These are phyloP conservation scores for Fusarium nematophilum DNA, from an alignment of 2,329 filamentous ascomycete genomes.

Conservation along the genomic window DNA sequence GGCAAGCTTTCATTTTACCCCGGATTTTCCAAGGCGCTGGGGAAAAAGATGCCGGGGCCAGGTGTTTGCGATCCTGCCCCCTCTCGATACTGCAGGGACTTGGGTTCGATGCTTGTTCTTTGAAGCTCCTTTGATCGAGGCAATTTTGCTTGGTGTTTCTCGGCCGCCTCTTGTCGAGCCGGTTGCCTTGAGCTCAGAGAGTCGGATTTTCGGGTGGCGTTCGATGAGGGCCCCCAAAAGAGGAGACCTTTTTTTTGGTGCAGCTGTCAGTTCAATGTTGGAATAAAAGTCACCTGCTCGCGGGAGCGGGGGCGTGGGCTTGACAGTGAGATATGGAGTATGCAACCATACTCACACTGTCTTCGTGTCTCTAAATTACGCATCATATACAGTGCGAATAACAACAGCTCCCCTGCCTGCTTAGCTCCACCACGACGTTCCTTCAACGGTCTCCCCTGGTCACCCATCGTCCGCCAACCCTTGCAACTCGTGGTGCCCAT, in stretches of 20 bases:
- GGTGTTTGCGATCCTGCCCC: slow-evolving; percentile 30
- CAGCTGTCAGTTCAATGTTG: slow-evolving; percentile 10
- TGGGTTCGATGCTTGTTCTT: slow-evolving; percentile 1
- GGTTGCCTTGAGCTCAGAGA: slow-evolving; percentile 26
- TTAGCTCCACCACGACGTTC: slow-evolving; percentile 5
- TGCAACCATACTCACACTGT: slow-evolving; percentile 8
- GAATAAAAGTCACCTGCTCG: slow-evolving; percentile 32
- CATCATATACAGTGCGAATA: background rate
- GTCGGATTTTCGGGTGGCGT: slow-evolving; percentile 23
- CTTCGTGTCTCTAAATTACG: accelerated
- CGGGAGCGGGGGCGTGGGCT: slow-evolving; percentile 22
- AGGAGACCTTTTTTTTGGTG: background rate
- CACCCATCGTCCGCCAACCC: slow-evolving; percentile 9
- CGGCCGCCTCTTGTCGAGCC: background rate
- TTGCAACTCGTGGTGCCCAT: slow-evolving; percentile 26
- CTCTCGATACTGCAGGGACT: slow-evolving; percentile 32
- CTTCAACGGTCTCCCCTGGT: background rate
- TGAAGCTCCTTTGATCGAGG: background rate
- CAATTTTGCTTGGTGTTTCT: slow-evolving; percentile 8
- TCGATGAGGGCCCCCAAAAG: slow-evolving; percentile 18
- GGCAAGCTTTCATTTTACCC: slow-evolving; percentile 39
- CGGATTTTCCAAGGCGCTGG: slow-evolving; percentile 37
- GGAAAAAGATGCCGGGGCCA: slow-evolving; percentile 37
- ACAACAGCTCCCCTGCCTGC: slow-evolving; percentile 5
- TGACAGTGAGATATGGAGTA: background rate